Evolutionary conservation across 2,329 filamentous ascomycete genomes (phyloP), one percentile per base, ranked within the genome.

Genomic region (Tolypocladium amazonense): DNA sequence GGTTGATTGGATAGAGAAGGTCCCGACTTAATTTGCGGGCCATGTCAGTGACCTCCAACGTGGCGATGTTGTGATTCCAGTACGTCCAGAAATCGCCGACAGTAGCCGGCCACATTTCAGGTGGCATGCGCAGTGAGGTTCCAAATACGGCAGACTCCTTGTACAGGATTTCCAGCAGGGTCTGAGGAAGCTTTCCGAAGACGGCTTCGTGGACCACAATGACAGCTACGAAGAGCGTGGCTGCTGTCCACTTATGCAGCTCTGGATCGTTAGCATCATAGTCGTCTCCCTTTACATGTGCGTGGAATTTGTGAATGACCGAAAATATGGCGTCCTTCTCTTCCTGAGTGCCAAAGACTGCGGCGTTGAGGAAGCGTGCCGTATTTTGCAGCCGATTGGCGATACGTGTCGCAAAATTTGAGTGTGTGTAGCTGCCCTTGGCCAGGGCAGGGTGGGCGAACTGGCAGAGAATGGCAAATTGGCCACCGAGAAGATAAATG

Each of bases 221-320:
- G 7, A 68, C 66, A 1, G 71, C 67, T 8, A 71, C 73, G 58
- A 76, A 76, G 7, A 76, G 65, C 2, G 74, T 75, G 1, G 73
- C 70, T 0, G 74, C 73, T 15, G 75, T 73, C 75, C 73, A 76
- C 54, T 72, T 68, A 61, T 76, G 74, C 12, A 75, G 68, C 37
- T 66, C 62, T 5, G 71, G 68, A 59, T 76, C 72, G 56, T 75
- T 67, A 56, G 74, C 73, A 38, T 66, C 65, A 62, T 75, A 75
- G 12, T 62, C 63, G 27, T 65, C 62, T 2, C 72, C 73, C n/a
- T 67, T 67, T 35, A 75, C 70, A 4, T 63, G 47, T 7, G 65
- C 61, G 60, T 76, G 72, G 12, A 70, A 71, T 15, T 64, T 63
- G 60, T 75, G 70, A 9, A 75, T 70, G 62, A 75, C 68, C 56